phyloP scores from a whole-genome alignment of 2,329 filamentous ascomycete species.

The Magnaporthales sp. region DNA sequence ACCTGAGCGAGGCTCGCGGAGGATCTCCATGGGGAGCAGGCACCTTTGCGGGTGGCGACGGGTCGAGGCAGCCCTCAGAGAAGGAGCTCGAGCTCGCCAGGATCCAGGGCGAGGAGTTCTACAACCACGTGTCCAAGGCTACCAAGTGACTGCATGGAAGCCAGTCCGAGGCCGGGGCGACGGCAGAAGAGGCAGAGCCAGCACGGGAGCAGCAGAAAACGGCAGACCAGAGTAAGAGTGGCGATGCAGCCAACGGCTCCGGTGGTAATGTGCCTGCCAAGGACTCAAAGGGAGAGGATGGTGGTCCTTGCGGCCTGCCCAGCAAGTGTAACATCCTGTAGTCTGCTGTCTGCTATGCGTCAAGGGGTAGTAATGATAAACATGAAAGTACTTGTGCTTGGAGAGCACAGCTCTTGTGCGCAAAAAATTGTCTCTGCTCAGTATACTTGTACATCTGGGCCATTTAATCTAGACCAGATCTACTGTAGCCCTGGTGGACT shows the following conservation, averaged over 20 bases:
- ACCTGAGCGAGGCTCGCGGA: conserved; percentile 73
- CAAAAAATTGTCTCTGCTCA: background rate
- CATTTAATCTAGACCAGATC: too few relatives aligned
- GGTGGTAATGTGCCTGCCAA: background rate
- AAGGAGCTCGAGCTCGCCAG: conserved; percentile 73
- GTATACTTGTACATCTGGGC: background rate
- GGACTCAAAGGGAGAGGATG: conserved; percentile 10
- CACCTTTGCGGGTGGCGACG: conserved; percentile 73
- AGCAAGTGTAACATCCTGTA: conserved; percentile 11
- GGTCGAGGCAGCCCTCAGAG: conserved; percentile 68
- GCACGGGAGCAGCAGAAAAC: background rate
- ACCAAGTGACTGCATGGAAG: conserved; percentile 69
- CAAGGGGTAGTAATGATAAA: background rate
- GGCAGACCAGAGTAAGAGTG: background rate
- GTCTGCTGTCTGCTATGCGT: background rate
- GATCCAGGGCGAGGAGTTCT: conserved; percentile 81
- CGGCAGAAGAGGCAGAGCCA: background rate
- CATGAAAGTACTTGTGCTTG: background rate
- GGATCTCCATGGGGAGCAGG: conserved; percentile 90
- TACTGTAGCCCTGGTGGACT: background rate
- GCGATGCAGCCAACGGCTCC: background rate
- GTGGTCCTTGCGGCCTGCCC: conserved; percentile 13
- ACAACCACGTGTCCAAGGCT: conserved; percentile 62
- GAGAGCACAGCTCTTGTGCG: background rate
- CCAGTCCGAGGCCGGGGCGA: conserved; percentile 15